Base-by-base conservation (phyloP, 352 stramenopile species). In the Aphanomyces stellatus region DNA sequence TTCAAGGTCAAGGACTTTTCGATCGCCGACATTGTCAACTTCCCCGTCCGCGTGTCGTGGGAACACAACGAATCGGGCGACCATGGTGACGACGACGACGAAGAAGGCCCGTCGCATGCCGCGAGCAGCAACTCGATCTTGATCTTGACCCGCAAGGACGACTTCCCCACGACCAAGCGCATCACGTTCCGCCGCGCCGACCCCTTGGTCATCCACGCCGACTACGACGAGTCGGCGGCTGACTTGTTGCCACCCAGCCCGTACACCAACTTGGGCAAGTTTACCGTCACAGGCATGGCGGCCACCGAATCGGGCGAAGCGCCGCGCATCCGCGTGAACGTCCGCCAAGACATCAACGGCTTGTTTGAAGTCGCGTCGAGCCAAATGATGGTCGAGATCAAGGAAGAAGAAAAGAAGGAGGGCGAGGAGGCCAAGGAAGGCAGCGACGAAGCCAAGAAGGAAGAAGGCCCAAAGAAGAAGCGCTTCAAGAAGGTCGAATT, bases 341-440 rank as follows among this genome's bases (percentile, higher is more conserved):
- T 99, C 65, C 96, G 97, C 80, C 88, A 98, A 74, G 96, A 99
- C 75, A 93, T 99, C 68, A 92, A 98, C 76, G 97, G 97, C 8
- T 84, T 98, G 53, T 96, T 99, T 72, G 86, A 85, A 40, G 81
- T 99, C 28, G 82, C 91, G 56, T 97, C 90, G 55, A 97, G 96
- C 49, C 95, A 99, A 76, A 88, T 98, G 76, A 98, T 99, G 81
- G 92, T 99, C 73, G 95, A 99, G 75, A 88, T 99, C 48, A 86
- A 88, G 70, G 93, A 98, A 43, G 77, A 85, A 30, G 82, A 90
- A 31, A 79, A 82, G 51, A 67, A 76, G 31, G 55, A 72, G 64
- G 28, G 17, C n/a, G 51, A 53, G 2, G 41, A 80, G 88, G 60
- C 75, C 19, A 87, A 87, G 74, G 78, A 78, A 43, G 68, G 62